Evolutionary conservation across 768 basidiomycete genomes (phyloP), one percentile per base, ranked within the genome.

Genomic region (Sarcodon aspratus): DNA sequence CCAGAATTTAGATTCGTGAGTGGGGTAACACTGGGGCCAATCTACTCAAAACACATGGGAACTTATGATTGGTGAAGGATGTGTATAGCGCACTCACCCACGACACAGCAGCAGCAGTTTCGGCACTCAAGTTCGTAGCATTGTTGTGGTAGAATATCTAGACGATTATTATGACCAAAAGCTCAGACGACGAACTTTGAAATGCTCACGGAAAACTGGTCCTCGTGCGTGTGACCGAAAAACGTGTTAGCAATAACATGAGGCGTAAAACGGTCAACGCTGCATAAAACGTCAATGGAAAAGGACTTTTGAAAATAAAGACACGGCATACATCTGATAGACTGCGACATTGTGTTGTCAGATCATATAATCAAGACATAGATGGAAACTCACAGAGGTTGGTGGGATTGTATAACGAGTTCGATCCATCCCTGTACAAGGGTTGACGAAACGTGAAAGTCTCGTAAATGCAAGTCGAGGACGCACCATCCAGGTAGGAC

Each of bases 71-170:
- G 13, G 32, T 35, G 42, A 18, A 15, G 17, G 36, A n/a, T n/a
- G 33, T 15, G 35, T n/a, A n/a, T n/a, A 15, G 12, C 15, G 11
- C 17, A 61, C 66, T 52, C 54, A 64, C 74, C 79, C 74, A 79
- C 21, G 71, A 66, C n/a, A 75, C 58, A 6, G 78, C 64, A 52
- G 69, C 66, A 18, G 85, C 85, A 9, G 72, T 80, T 36, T 71
- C 68, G 0, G 71, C 74, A 50, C 61, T 78, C 55, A 76, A 77
- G 35, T 60, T 59, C 1, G 84, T 86, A 32, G 66, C 84, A 58
- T 86, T 87, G 60, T 85, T 84, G 12, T 75, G 60, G 57, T 87
- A 86, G 61, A 74, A 87, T 36, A 86, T 79, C 81, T 84, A 47
- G 27, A 27, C 21, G 21, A 27, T 27, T 5, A 27, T 27, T 5